Conservation (phyloP, 495 filamentous ascomycete species). For the Thermothielavioides terrestris region DNA sequence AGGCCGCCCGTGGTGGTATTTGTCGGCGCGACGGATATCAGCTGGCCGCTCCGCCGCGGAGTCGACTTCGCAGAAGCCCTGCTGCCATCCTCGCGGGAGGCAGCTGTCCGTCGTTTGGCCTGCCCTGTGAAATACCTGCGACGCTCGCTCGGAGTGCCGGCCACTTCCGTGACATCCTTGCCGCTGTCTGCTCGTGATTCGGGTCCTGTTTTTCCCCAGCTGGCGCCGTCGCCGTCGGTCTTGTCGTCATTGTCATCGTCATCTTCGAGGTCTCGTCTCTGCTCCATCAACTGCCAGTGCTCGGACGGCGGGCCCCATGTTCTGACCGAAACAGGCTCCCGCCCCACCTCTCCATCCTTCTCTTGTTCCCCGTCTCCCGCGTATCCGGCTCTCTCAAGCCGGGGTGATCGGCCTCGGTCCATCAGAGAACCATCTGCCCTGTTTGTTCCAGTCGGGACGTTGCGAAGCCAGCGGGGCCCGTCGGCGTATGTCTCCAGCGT, state of each 20-base stretch:
- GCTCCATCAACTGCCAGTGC: neutral
- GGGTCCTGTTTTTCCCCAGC: slow-evolving; percentile 5
- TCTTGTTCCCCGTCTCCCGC: no score
- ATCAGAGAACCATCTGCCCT: neutral
- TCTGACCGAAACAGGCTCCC: neutral
- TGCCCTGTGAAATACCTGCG: neutral
- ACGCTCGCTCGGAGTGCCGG: slow-evolving; percentile 1
- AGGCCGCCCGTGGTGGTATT: neutral
- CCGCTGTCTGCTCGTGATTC: slow-evolving; percentile 12
- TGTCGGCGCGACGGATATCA: neutral
- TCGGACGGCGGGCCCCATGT: neutral
- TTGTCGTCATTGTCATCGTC: neutral
- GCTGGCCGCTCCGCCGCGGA: neutral
- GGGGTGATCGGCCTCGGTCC: neutral
- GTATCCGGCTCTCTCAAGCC: no score
- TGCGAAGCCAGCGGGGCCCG: neutral
- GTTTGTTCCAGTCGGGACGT: neutral
- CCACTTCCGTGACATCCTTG: slow-evolving; percentile 15
- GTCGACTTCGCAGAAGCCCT: neutral
- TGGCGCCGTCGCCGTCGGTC: no score
- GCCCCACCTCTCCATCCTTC: no score
- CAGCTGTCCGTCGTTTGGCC: neutral
- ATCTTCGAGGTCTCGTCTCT: neutral
- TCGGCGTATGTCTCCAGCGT: neutral
- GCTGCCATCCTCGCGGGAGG: neutral